A percentile compares a stretch with the other conserved stretches of the same genome.
These are phyloP conservation scores for Raphanus hybrid DNA, from an alignment of 441 rosid species.

Conservation along the genomic window DNA sequence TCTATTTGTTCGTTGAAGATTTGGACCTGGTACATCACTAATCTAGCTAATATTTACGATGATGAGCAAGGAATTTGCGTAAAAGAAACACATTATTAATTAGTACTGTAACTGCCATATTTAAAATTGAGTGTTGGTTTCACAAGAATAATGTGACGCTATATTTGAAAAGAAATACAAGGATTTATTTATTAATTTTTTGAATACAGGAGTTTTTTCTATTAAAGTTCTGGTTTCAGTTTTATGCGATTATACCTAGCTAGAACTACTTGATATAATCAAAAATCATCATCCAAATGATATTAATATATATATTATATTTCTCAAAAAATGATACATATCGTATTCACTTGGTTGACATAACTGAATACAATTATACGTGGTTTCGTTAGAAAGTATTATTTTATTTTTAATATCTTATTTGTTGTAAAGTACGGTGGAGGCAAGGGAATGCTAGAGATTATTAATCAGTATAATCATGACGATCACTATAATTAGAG, in stretches of 20 bases:
- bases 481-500: not conserved
- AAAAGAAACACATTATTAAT: not conserved
- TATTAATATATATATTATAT: no score
- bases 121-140: not conserved
- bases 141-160: constrained; percentile 7
- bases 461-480: not conserved
- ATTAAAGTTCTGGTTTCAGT: not conserved
- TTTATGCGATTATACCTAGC: not conserved
- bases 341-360: constrained; percentile 26
- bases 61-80: not conserved
- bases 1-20: not conserved
- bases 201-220: not conserved
- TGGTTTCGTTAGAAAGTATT: constrained; percentile 34
- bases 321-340: constrained; percentile 1
- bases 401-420: not conserved
- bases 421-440: constrained; percentile 38
- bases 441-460: constrained; percentile 26
- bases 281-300: constrained; percentile 16
- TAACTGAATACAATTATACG: constrained; percentile 13
- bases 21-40: not conserved
- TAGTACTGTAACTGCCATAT: not conserved
- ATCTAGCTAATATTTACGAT: not conserved
- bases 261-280: constrained; percentile 29
- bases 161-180: not conserved
- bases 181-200: not conserved